These are phyloP conservation scores for Globisporangium takayamanum DNA, from an alignment of 352 stramenopile species.

Conservation along the genomic window DNA sequence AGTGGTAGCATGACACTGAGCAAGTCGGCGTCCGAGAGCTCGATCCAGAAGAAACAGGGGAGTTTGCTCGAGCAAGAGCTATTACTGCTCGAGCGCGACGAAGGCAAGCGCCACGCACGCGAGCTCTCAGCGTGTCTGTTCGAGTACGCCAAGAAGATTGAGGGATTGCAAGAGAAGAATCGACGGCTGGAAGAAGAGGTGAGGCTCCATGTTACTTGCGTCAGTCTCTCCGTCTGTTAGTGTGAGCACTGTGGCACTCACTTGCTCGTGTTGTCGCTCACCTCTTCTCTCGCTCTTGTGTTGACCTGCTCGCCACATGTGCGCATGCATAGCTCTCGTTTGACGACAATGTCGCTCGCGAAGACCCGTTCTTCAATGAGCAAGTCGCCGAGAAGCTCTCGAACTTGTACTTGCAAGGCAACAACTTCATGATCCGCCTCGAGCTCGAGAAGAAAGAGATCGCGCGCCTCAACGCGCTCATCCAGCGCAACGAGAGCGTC, in stretches of 20 bases:
- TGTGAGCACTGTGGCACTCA: neutral
- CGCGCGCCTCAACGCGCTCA: slow-evolving; percentile 46
- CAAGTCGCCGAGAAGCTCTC: slow-evolving; percentile 67
- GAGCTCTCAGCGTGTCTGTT: slow-evolving; percentile 55
- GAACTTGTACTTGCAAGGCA: slow-evolving; percentile 69
- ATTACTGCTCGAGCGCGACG: slow-evolving; percentile 56
- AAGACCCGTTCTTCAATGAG: slow-evolving; percentile 77
- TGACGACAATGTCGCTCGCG: slow-evolving; percentile 53
- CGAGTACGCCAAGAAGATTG: slow-evolving; percentile 74
- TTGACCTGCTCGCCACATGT: neutral
- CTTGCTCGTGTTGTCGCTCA: neutral
- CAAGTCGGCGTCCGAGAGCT: slow-evolving; percentile 20
- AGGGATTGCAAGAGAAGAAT: slow-evolving; percentile 73
- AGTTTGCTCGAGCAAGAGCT: slow-evolving; percentile 66
- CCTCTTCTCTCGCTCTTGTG: neutral
- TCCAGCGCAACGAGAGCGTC: slow-evolving; percentile 54
- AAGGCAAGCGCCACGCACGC: slow-evolving; percentile 65
- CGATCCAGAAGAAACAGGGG: slow-evolving; percentile 29
- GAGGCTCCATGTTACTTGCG: neutral
- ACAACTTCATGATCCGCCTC: slow-evolving; percentile 77
- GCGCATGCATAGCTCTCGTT: slow-evolving; percentile 51
- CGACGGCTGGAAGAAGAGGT: slow-evolving; percentile 72
- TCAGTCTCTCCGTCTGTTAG: no score
- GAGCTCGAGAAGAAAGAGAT: slow-evolving; percentile 76
- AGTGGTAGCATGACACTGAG: neutral